Evolutionary conservation across 371 early-diverging fungal genomes (phyloP).

Genomic region (Batkoa obscura): DNA sequence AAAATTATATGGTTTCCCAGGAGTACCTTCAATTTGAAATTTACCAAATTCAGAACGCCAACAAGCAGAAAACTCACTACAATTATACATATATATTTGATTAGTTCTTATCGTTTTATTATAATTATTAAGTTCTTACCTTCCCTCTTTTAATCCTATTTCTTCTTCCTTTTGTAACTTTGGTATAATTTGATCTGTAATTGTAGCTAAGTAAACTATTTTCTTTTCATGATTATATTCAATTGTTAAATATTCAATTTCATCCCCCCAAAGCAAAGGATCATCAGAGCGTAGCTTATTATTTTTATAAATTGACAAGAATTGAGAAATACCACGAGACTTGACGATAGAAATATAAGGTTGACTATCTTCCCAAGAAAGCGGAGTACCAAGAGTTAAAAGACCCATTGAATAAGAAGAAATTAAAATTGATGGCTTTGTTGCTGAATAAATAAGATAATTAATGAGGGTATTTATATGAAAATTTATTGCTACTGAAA

Average conservation of each 20-base stretch:
- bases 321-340: conserved; percentile 81
- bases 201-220: not conserved
- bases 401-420: not conserved
- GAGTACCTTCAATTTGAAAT: not conserved
- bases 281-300: conserved; percentile 55
- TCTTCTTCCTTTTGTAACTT: not conserved
- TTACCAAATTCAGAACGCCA: not conserved
- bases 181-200: not conserved
- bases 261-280: conserved; percentile 22
- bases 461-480: no score
- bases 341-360: conserved; percentile 72
- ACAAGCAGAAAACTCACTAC: not conserved
- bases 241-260: not conserved
- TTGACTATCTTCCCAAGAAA: conserved; percentile 69
- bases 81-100: not conserved
- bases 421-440: not conserved
- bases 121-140: conserved; percentile 10
- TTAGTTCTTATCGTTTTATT: not conserved
- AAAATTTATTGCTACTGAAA: no score
- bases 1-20: not conserved
- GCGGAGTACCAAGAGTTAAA: not conserved
- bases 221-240: not conserved
- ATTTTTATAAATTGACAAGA: conserved; percentile 64
- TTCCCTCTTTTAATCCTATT: conserved; percentile 7
- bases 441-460: no score